Evolutionary conservation across 1,284 basidiomycete species (phyloP).

Genomic region (Coriolopsis trogii): DNA sequence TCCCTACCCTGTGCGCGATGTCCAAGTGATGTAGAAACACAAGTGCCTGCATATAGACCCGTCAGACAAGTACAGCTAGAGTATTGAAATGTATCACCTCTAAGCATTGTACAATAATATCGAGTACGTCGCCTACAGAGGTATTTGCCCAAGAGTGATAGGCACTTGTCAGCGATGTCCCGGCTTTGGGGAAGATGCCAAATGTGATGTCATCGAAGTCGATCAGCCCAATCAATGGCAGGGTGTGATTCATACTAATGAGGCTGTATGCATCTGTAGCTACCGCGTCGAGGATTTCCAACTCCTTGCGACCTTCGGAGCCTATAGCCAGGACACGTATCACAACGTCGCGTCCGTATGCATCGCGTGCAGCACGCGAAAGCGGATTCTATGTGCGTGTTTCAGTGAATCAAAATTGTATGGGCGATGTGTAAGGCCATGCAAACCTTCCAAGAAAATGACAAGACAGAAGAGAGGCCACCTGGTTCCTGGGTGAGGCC

Average conservation of each 20-base stretch:
- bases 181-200: slow-evolving; percentile 33
- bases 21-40: slow-evolving; percentile 1
- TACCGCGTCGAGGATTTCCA: slow-evolving; percentile 2
- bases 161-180: slow-evolving; percentile 6
- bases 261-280: background rate
- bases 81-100: no score
- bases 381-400: slow-evolving; percentile 4
- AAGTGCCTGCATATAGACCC: background rate
- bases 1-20: slow-evolving; percentile 5
- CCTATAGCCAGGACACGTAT: slow-evolving; percentile 1
- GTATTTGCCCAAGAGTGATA: slow-evolving; percentile 28
- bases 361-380: background rate
- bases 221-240: slow-evolving; percentile 30
- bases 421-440: no score
- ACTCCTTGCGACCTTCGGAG: background rate
- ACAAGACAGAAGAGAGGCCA: no score
- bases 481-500: no score
- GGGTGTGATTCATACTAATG: slow-evolving; percentile 5
- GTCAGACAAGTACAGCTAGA: no score
- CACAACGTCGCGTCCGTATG: background rate
- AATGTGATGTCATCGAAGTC: slow-evolving; percentile 33
- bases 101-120: slow-evolving; percentile 35
- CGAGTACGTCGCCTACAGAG: slow-evolving; percentile 34
- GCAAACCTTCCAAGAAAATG: no score
- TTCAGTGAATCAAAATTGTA: no score